phyloP scores from a whole-genome alignment of 169 alveolate genomes.

The Babesia divergens region DNA sequence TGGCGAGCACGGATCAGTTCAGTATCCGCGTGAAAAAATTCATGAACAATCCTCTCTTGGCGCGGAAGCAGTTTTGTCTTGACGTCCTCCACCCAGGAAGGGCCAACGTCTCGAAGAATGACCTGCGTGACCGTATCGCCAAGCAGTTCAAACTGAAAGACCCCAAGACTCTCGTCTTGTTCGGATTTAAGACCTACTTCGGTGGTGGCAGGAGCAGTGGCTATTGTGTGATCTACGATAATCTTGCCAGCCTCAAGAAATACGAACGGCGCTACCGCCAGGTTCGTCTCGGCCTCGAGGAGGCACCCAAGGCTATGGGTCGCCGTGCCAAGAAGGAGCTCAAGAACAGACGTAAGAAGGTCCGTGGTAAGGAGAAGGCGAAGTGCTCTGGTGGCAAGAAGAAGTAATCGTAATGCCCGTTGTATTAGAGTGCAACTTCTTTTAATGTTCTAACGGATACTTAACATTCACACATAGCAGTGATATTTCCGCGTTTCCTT shows the following conservation, averaged over 20 bases:
- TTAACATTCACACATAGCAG: too few species aligned
- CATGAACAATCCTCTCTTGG: conserved; percentile 85
- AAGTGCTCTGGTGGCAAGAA: conserved; percentile 66
- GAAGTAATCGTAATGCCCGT: conserved; percentile 41
- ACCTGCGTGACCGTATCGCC: conserved; percentile 86
- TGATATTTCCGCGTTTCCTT: too few species aligned
- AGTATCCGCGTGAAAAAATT: conserved; percentile 84
- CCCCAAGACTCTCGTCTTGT: conserved; percentile 82
- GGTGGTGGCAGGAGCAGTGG: conserved; percentile 97
- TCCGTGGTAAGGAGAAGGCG: conserved; percentile 74
- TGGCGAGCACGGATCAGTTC: conserved; percentile 71
- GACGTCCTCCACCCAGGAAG: conserved; percentile 90
- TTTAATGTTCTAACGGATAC: too few species aligned
- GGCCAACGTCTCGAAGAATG: conserved; percentile 89
- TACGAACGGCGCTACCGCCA: conserved; percentile 87
- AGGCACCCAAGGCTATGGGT: conserved; percentile 76
- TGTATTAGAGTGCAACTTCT: too few species aligned
- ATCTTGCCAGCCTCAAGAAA: conserved; percentile 82
- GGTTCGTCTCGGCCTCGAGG: conserved; percentile 81
- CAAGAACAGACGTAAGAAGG: conserved; percentile 85
- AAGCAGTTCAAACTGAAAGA: conserved; percentile 83
- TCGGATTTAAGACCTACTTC: conserved; percentile 91
- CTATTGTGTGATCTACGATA: conserved; percentile 91
- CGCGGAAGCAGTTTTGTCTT: conserved; percentile 88
- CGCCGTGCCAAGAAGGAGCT: conserved; percentile 85